Evolutionary conservation across 352 stramenopile species (phyloP).

Genomic region (Pythium phragmitis): DNA sequence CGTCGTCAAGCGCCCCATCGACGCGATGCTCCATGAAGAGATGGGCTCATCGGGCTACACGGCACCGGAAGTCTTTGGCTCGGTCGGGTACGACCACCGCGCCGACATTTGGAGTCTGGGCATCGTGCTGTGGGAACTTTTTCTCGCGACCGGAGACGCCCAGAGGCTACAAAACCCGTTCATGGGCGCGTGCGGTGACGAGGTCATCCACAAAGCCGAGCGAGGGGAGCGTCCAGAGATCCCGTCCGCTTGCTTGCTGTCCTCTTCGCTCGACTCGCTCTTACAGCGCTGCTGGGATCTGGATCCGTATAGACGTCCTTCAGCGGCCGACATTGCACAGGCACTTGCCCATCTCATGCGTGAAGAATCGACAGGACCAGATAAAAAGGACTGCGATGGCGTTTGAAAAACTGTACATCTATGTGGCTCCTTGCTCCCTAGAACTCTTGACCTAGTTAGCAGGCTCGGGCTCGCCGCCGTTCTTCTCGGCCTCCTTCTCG

Average conservation of each 20-base stretch:
- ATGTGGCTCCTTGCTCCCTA: background rate
- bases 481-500: conserved; percentile 20
- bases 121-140: conserved; percentile 27
- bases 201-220: conserved; percentile 14
- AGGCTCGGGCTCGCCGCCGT: conserved; percentile 6
- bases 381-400: background rate
- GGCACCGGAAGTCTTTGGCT: conserved; percentile 26
- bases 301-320: conserved; percentile 14
- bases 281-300: conserved; percentile 18
- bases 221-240: conserved; percentile 13
- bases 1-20: conserved; percentile 2
- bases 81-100: conserved; percentile 19
- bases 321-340: conserved; percentile 5
- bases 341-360: background rate
- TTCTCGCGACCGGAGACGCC: conserved; percentile 1
- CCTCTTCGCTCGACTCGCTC: conserved; percentile 2
- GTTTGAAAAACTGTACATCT: conserved; percentile 16
- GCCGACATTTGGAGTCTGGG: conserved; percentile 28
- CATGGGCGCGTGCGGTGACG: conserved; percentile 11
- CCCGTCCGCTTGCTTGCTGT: background rate
- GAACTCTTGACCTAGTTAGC: conserved; percentile 8
- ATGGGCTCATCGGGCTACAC: conserved; percentile 26
- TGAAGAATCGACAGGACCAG: background rate
- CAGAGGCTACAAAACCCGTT: conserved; percentile 17
- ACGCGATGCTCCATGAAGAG: conserved; percentile 18